phyloP scores from a whole-genome alignment of 495 filamentous ascomycete genomes.

The Pseudevernia furfuracea region DNA sequence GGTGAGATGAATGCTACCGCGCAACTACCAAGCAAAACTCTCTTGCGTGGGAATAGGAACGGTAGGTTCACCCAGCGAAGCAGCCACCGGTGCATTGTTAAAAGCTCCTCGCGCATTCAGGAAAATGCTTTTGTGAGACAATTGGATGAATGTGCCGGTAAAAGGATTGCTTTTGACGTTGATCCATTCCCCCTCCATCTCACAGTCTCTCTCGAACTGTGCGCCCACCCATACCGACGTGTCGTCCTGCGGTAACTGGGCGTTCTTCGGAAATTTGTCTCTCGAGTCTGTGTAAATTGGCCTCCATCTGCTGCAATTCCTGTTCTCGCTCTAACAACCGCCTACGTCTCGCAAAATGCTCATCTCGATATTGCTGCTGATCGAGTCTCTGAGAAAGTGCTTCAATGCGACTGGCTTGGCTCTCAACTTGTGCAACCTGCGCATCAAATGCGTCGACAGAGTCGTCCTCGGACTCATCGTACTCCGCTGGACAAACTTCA shows the following conservation, averaged over 20 bases:
- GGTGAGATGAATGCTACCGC: not conserved
- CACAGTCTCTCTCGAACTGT: slow-evolving; percentile 21
- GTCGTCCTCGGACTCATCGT: slow-evolving; percentile 16
- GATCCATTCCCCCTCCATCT: slow-evolving; percentile 6
- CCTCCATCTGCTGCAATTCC: slow-evolving; percentile 22
- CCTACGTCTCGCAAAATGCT: slow-evolving; percentile 11
- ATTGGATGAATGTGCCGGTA: not conserved
- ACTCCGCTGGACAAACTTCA: slow-evolving; percentile 21
- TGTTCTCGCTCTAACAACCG: slow-evolving; percentile 15
- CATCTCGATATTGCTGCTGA: slow-evolving; percentile 8
- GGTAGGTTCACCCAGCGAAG: not conserved
- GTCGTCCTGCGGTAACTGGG: slow-evolving; percentile 6
- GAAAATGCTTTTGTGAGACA: not conserved
- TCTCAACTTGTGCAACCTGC: slow-evolving; percentile 14
- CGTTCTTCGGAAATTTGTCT: slow-evolving; percentile 21
- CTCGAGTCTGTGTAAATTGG: slow-evolving; percentile 17
- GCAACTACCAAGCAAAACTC: not conserved
- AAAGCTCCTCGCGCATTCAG: not conserved
- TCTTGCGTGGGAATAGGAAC: not conserved
- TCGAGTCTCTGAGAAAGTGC: slow-evolving; percentile 16
- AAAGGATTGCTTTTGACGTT: not conserved
- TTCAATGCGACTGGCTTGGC: slow-evolving; percentile 20
- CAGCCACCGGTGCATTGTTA: not conserved
- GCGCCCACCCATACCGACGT: slow-evolving; percentile 10
- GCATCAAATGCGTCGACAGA: slow-evolving; percentile 10